phyloP scores from a whole-genome alignment of 192 early-diverging fungal species.

The Umbelopsis vinacea region DNA sequence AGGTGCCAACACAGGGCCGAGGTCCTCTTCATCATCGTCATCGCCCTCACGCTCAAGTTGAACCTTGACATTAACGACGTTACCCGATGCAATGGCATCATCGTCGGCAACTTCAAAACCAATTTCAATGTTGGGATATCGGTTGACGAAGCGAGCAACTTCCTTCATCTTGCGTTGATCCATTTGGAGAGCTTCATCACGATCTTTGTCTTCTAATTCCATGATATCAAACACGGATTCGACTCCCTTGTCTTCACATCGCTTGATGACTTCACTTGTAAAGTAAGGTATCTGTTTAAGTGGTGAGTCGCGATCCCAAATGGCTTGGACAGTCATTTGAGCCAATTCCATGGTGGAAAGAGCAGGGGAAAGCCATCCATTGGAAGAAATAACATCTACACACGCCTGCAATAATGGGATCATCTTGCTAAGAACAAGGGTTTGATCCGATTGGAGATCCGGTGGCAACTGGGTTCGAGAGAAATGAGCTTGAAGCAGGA shows the following conservation, averaged over 20 bases:
- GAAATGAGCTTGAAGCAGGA: conserved; percentile 90
- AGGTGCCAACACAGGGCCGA: conserved; percentile 76
- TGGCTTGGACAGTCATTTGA: conserved; percentile 96
- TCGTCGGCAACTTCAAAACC: conserved; percentile 48
- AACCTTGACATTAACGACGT: conserved; percentile 30
- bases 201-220: conserved; percentile 91
- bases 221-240: conserved; percentile 91
- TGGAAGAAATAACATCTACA: conserved; percentile 17
- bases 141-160: conserved; percentile 50
- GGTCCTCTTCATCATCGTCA: conserved; percentile 41
- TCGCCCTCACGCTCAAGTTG: conserved; percentile 23
- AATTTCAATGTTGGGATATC: conserved; percentile 53
- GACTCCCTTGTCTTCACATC: conserved; percentile 70
- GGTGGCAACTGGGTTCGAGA: conserved; percentile 78
- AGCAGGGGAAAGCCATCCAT: conserved; percentile 55
- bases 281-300: conserved; percentile 94
- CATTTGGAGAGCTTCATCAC: conserved; percentile 68
- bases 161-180: conserved; percentile 42
- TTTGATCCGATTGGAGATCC: conserved; percentile 92
- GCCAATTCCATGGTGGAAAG: conserved; percentile 94
- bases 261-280: conserved; percentile 68
- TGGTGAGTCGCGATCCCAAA: conserved; percentile 93
- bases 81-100: conserved; percentile 46
- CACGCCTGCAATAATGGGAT: conserved; percentile 82
- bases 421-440: conserved; percentile 88